Evolutionary conservation across 192 early-diverging fungal species (phyloP).

Genomic region (Chytriomyces sp.): DNA sequence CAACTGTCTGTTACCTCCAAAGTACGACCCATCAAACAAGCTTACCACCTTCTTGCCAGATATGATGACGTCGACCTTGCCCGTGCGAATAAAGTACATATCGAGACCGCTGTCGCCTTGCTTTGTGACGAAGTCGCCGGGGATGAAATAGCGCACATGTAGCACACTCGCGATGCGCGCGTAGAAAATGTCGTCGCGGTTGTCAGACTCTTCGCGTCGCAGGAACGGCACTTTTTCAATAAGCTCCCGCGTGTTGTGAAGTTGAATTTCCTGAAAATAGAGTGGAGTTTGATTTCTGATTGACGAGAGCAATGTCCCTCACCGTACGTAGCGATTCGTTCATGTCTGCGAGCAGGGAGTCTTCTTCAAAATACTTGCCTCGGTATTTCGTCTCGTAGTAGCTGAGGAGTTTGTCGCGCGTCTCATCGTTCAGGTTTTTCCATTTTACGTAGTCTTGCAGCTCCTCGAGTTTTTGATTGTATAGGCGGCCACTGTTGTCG

Average conservation of each 20-base stretch:
- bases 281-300: slow-evolving; percentile 4
- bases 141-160: slow-evolving; percentile 17
- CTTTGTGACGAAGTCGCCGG: slow-evolving; percentile 20
- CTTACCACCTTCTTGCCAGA: slow-evolving; percentile 39
- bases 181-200: slow-evolving; percentile 28
- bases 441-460: slow-evolving; percentile 6
- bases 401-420: background rate
- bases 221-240: slow-evolving; percentile 38
- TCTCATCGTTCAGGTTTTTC: background rate
- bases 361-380: slow-evolving; percentile 33
- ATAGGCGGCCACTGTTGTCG: background rate
- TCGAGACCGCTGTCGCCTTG: slow-evolving; percentile 30
- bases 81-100: slow-evolving; percentile 43
- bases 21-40: background rate
- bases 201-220: slow-evolving; percentile 27
- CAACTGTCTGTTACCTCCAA: background rate
- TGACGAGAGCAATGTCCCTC: background rate
- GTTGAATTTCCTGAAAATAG: slow-evolving; percentile 19
- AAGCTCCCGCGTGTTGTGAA: slow-evolving; percentile 22
- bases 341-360: slow-evolving; percentile 49
- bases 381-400: slow-evolving; percentile 32
- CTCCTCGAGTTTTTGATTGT: slow-evolving; percentile 7
- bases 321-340: slow-evolving; percentile 29
- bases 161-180: slow-evolving; percentile 24
- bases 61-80: slow-evolving; percentile 27